Conservation (phyloP, 2,329 filamentous ascomycete genomes). For the Didymella sp. region DNA sequence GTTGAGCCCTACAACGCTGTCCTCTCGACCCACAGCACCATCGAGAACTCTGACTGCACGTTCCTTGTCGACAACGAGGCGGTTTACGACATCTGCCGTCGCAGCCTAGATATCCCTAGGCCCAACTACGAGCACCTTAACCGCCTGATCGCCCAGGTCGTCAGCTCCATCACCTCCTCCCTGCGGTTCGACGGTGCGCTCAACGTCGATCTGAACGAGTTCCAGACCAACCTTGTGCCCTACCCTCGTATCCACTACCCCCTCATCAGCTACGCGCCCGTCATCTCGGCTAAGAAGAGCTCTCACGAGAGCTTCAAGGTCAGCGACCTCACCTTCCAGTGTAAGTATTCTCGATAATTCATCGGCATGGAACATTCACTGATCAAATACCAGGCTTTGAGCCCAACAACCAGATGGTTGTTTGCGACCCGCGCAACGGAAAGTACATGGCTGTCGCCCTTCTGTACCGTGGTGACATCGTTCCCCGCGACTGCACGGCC, state of each 20-base stretch:
- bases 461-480: slow-evolving; percentile 74
- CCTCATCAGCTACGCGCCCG: slow-evolving; percentile 74
- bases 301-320: slow-evolving; percentile 89
- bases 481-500: slow-evolving; percentile 72
- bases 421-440: slow-evolving; percentile 75
- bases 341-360: slow-evolving; percentile 49
- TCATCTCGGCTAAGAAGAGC: slow-evolving; percentile 76
- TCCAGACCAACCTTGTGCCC: slow-evolving; percentile 78
- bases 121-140: slow-evolving; percentile 76
- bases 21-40: slow-evolving; percentile 75
- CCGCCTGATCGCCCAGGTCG: slow-evolving; percentile 75
- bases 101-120: slow-evolving; percentile 73
- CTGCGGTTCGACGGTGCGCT: slow-evolving; percentile 75
- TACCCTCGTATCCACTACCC: slow-evolving; percentile 79
- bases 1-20: slow-evolving; percentile 79
- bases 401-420: slow-evolving; percentile 81
- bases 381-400: slow-evolving; percentile 65
- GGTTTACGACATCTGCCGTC: slow-evolving; percentile 77
- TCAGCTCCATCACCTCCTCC: slow-evolving; percentile 76
- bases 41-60: slow-evolving; percentile 80
- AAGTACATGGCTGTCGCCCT: slow-evolving; percentile 80
- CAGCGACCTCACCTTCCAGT: slow-evolving; percentile 76
- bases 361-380: slow-evolving; percentile 24
- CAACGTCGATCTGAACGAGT: slow-evolving; percentile 78
- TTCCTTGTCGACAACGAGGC: slow-evolving; percentile 79